Evolutionary conservation across 179 eudicot genomes (phyloP), one percentile per base, ranked within the genome.

Genomic region (Sideroxylon spinosum): DNA sequence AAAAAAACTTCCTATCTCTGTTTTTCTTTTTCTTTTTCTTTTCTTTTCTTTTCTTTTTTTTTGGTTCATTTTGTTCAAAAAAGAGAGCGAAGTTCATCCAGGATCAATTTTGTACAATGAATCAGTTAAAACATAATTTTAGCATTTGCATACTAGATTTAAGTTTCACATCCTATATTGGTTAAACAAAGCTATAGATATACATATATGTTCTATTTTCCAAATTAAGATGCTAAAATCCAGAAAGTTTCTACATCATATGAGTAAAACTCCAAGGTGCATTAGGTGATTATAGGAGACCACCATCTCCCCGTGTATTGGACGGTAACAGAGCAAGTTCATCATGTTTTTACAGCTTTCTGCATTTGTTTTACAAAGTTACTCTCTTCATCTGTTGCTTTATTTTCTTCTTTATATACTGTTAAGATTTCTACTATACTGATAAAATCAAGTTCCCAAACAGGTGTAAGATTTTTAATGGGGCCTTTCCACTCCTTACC

Each of bases 321-420:
- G 49, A 4, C 19, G 19, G 9, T 65, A 19, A n/a, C 25, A 7
- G 11, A 19, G 0, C 4, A 6, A 7, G 11, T 7, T 53, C 1
- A 9, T 73, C 44, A 28, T 13, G 3, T 32, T 32, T 32, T 52
- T 12, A 13, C 32, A 49, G 44, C 57, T 55, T 55, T 1, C 22
- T 55, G 57, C 75, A 71, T 49, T 37, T 37, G 44, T 37, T 71
- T 25, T 49, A 25, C 61, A 25, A 10, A 14, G 46, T 57, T 5
- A 55, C 25, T 26, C 2, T 73, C 14, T 72, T 72, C 48, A 26
- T 25, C 17, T 72, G 46, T 55, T 73, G 49, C 76, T 53, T 73
- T 71, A 16, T 37, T 1, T 37, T 37, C 44, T 37, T 37, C 44
- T 3, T 37, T 37, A 37, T 32, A 32, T 32, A 32, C 37, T 32